Conservation (phyloP, 495 filamentous ascomycete species). For the Penicillium pulvis region DNA sequence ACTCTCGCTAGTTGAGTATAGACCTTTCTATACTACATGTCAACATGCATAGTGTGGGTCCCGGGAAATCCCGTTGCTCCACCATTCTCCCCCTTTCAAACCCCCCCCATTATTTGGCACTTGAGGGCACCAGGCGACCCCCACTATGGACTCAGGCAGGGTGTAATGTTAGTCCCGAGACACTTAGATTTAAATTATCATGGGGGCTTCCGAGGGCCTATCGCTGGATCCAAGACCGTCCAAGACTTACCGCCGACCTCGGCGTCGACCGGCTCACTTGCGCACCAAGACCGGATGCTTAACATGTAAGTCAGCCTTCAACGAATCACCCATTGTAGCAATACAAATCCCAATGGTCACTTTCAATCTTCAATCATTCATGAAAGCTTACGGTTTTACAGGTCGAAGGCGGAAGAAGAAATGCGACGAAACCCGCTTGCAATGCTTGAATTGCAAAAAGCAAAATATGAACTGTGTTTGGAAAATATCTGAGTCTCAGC, state of each 20-base stretch:
- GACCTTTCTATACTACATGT: too few relatives aligned
- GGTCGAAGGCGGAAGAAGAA: slow-evolving; percentile 30
- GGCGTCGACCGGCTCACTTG: slow-evolving; percentile 25
- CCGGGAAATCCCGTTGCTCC: neutral
- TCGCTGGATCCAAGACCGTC: neutral
- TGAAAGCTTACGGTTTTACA: neutral
- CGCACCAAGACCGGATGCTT: slow-evolving; percentile 28
- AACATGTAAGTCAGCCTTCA: slow-evolving; percentile 18
- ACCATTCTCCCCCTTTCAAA: neutral
- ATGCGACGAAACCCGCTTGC: slow-evolving; percentile 21
- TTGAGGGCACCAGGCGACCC: neutral
- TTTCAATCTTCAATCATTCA: neutral
- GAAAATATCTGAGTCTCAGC: neutral
- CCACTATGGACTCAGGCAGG: neutral
- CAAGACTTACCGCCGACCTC: slow-evolving; percentile 19
- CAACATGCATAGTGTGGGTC: neutral
- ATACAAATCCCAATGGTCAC: too few relatives aligned
- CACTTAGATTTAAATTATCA: neutral
- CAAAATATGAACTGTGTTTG: slow-evolving; percentile 17
- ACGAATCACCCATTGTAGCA: neutral
- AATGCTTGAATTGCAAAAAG: slow-evolving; percentile 23
- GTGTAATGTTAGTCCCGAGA: neutral
- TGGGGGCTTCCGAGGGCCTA: neutral
- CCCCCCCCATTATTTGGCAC: neutral
- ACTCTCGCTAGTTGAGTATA: too few relatives aligned